Percentiles rank a stretch among this genome's conserved stretches.
Evolutionary conservation across 306 rosid genomes (phyloP).

Genomic region (Prinsepia uniflora): DNA sequence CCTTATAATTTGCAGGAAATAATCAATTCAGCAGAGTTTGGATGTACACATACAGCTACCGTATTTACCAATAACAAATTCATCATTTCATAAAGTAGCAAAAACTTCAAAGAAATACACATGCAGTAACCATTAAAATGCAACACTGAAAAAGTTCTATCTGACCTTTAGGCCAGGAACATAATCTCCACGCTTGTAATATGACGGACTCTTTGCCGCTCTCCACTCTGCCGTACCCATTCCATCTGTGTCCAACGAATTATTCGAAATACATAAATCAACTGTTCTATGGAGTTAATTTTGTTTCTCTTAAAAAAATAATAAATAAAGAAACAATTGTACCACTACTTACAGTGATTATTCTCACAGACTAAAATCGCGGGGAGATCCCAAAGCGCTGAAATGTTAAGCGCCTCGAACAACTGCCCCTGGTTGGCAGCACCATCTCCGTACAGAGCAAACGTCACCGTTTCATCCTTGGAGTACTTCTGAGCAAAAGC

Average conservation of each 20-base stretch:
- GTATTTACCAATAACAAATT: not conserved
- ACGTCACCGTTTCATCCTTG: slow-evolving; percentile 72
- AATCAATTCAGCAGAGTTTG: not conserved
- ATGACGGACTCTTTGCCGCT: slow-evolving; percentile 83
- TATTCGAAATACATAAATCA: not conserved
- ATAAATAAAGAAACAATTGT: not conserved
- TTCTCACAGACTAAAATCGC: slow-evolving; percentile 96
- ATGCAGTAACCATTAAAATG: not conserved
- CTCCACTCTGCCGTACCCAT: slow-evolving; percentile 99
- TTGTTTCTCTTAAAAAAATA: not conserved
- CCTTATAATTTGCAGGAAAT: not conserved
- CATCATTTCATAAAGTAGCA: not conserved
- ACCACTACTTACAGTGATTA: slow-evolving; percentile 69
- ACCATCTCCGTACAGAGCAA: slow-evolving; percentile 82
- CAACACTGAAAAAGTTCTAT: not conserved
- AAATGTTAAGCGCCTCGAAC: slow-evolving; percentile 84
- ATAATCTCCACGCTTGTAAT: slow-evolving; percentile 94
- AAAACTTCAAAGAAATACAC: not conserved
- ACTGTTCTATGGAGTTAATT: not conserved
- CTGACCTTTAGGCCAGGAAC: slow-evolving; percentile 91
- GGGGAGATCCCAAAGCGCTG: slow-evolving; percentile 95
- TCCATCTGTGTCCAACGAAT: slow-evolving; percentile 52
- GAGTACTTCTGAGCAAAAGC: slow-evolving; percentile 82
- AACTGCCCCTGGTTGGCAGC: slow-evolving; percentile 96
- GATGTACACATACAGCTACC: not conserved